Evolutionary conservation across 352 stramenopile genomes (phyloP), one percentile per base, ranked within the genome.

Genomic region (Elongisporangium prolatum): DNA sequence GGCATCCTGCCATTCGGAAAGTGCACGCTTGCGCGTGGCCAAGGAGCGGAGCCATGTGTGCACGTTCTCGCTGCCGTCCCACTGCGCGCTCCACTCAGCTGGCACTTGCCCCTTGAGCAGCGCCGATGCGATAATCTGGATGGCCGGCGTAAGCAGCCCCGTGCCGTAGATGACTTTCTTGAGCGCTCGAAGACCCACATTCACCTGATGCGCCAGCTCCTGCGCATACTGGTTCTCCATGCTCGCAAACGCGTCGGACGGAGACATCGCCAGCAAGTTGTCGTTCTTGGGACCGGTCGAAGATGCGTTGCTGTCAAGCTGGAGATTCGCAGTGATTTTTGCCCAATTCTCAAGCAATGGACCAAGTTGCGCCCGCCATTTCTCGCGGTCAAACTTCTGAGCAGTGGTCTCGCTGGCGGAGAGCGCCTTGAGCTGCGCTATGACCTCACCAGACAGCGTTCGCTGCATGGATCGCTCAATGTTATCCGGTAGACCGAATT

Each of bases 401-500:
- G 65, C 72, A 2, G 66, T 69, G 11, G 80, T 68, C 53, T 86
- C 75, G 56, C 69, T 90, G 21, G 84, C 74, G 10, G 78, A 86
- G 9, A 98, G 77, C 58, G 80, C 76, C 50, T 95, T 85, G 22
- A 98, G 75, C 54, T 97, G 84, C 13, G 75, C 68, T 21, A 97
- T 89, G n/a, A 98, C 84, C 13, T 84, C 65, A 1, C 72, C 62
- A 18, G 89, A 97, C 8, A 84, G 69, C 20, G 88, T 85, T n/a
- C 95, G 87, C 65, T 98, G 93, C 60, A 98, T 90, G 3, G 80
- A 97, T 1, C 91, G 75, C 65, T 98, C 95, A 48, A 98, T 98
- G 69, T 98, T 98, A 58, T 97, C 84, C 0, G 95, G 92, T 4
- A 98, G 67, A 0, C 89, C 85, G 54, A 98, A 98, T 9, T 98